phyloP scores from a whole-genome alignment of 2,329 filamentous ascomycete genomes.

The Epicoccum nigrum region DNA sequence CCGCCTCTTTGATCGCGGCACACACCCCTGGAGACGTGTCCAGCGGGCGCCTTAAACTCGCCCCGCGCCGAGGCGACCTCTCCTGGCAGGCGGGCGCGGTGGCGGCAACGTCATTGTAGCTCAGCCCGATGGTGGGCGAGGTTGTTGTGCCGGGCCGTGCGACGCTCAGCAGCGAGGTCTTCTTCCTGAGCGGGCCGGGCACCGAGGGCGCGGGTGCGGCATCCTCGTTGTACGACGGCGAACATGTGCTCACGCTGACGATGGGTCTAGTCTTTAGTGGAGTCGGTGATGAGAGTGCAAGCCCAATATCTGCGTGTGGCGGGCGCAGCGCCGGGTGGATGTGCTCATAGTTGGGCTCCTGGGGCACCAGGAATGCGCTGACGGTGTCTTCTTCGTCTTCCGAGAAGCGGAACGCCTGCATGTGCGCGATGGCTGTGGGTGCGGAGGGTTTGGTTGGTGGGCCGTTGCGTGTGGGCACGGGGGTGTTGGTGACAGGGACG shows the following conservation, averaged over 20 bases:
- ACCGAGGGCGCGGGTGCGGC: not conserved
- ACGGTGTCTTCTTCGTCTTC: not conserved
- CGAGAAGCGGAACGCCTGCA: conserved; percentile 10
- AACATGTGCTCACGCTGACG: not conserved
- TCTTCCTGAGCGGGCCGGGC: too few species aligned
- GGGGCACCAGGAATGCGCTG: not conserved
- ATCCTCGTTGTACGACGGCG: not conserved
- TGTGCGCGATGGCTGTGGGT: not conserved
- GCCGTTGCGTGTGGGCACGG: conserved; percentile 1
- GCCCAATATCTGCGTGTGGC: conserved; percentile 11
- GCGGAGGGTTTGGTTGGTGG: not conserved
- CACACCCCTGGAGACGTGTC: not conserved
- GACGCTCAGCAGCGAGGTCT: too few species aligned
- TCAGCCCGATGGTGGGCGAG: not conserved
- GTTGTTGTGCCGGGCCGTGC: not conserved
- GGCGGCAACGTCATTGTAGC: conserved; percentile 1
- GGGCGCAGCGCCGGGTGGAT: conserved; percentile 15
- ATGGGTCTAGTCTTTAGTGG: not conserved
- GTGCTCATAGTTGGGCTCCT: not conserved
- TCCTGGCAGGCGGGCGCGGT: too few species aligned
- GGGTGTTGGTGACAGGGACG: conserved; percentile 27
- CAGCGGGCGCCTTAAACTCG: not conserved
- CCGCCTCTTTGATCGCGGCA: not conserved
- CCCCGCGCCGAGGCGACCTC: too few species aligned
- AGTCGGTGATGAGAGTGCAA: conserved; percentile 23